Evolutionary conservation across 2,329 filamentous ascomycete genomes (phyloP), one percentile per base, ranked within the genome.

Genomic region (Blumeriella jaapii): DNA sequence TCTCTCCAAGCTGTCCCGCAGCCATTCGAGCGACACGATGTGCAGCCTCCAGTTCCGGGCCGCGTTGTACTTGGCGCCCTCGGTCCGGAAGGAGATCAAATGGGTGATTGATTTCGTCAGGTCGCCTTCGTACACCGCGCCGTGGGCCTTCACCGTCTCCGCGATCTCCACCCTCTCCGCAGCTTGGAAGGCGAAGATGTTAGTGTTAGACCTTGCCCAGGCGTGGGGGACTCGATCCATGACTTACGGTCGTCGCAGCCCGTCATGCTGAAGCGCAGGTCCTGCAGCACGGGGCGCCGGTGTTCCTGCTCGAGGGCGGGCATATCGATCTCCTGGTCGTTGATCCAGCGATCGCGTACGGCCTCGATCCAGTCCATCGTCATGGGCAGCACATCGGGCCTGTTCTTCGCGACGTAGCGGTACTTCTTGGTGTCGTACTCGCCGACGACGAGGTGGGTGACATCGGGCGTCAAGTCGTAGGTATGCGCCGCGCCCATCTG

Each of bases 391-490:
- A 98, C 78, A 53, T 98, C 91, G 30, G 80, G 76, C 34, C 91
- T 74, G 56, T 89, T 82, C 54, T 79, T 83, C 35, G 89, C 91
- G 52, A 96, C 89, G 65, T 93, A 94, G 58, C 78, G 81, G 61
- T 98, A 98, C 59, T 98, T 98, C 31, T 82, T 75, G 1, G 89
- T 96, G 55, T 89, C 74, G 52, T 85, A 82, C 51, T 82, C 78
- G 56, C 87, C 91, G 42, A 94, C 84, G 44, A 98, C 72, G 29
- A 98, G 75, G 62, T 98, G 91, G 4, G 91, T 96, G 30, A 93
- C 85, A 57, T 95, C 85, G 38, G 82, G 83, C n/a, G 87, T 96
- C 28, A 98, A 74, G 58, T 98, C 87, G 58, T 86, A 81, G 51
- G 82, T 86, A 67, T 93, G 82, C 41, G 71, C 60, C 32, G 87